Evolutionary conservation across 306 rosid genomes (phyloP).

Genomic region (Sicyos baderoa): DNA sequence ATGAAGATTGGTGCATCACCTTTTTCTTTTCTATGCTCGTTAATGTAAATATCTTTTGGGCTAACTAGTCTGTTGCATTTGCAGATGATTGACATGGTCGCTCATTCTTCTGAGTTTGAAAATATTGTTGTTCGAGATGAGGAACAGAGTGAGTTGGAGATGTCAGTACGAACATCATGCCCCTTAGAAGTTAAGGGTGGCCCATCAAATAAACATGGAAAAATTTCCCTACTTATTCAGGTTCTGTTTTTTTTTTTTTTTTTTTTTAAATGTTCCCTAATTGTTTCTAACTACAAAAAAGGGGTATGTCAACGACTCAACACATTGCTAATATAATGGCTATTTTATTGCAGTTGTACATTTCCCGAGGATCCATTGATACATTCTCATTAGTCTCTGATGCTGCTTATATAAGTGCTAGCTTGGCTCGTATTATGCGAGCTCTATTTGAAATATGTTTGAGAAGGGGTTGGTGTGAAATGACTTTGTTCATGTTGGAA

Average conservation of each 20-base stretch:
- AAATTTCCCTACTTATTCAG: constrained; percentile 92
- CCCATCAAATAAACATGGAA: constrained; percentile 90
- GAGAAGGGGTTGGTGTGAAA: constrained; percentile 92
- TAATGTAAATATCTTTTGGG: not conserved
- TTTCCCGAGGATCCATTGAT: constrained; percentile 83
- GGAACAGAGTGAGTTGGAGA: constrained; percentile 93
- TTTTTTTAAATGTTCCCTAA: too few species aligned
- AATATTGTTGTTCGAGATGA: constrained; percentile 96
- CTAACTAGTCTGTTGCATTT: constrained; percentile 21
- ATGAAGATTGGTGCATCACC: constrained; percentile 2
- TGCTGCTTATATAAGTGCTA: constrained; percentile 93
- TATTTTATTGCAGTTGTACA: constrained; percentile 62
- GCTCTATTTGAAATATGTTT: constrained; percentile 90
- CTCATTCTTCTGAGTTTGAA: constrained; percentile 90
- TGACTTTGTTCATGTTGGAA: constrained; percentile 84
- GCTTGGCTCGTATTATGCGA: constrained; percentile 90
- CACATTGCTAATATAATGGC: constrained; percentile 22
- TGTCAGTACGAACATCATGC: constrained; percentile 57
- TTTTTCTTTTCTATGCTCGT: constrained; percentile 11
- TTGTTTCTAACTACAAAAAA: constrained; percentile 12
- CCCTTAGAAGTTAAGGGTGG: constrained; percentile 90
- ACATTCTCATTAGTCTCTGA: constrained; percentile 85
- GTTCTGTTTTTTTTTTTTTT: constrained; percentile 31
- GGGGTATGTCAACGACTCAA: not conserved
- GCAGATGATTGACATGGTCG: constrained; percentile 88